A percentile compares a stretch with the other conserved stretches of the same genome.
Evolutionary conservation across 108 stramenopile genomes (phyloP).

Genomic region (Nitzschia palea): DNA sequence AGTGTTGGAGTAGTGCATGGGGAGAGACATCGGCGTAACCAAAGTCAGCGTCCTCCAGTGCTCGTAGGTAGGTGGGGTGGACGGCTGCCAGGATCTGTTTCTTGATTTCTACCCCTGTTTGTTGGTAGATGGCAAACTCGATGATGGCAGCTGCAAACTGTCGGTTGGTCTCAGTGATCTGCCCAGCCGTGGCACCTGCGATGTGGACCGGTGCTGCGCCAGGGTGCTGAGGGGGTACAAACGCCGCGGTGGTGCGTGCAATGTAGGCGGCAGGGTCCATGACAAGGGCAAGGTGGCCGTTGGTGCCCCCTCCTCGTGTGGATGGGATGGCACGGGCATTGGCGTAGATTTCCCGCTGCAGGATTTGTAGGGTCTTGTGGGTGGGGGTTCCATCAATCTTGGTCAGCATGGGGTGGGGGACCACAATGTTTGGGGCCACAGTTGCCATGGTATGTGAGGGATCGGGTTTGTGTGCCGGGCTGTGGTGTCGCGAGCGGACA

Average conservation of each 20-base stretch:
- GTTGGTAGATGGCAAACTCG: neutral
- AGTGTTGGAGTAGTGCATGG: conserved; percentile 9
- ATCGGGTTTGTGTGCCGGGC: too few species aligned
- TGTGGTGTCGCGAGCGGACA: too few species aligned
- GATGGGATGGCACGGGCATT: conserved; percentile 29
- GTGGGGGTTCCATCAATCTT: neutral
- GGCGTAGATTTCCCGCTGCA: conserved; percentile 9
- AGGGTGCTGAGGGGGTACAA: too few species aligned
- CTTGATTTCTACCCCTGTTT: neutral
- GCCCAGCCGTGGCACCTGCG: neutral
- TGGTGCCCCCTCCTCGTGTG: conserved; percentile 17
- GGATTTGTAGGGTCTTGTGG: neutral
- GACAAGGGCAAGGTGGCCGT: conserved; percentile 24
- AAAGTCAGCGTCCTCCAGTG: neutral
- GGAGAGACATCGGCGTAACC: conserved; percentile 6
- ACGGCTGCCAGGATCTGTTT: conserved; percentile 17
- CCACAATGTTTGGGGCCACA: too few species aligned
- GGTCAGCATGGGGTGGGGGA: neutral
- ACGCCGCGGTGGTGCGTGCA: too few species aligned
- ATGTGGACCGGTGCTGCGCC: too few species aligned
- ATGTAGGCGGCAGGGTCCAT: neutral
- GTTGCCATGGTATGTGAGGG: too few species aligned
- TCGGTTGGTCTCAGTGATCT: neutral
- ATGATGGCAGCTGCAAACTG: neutral
- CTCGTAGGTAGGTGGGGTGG: neutral